These are phyloP conservation scores for Syncephalastrum racemosum DNA, from an alignment of 371 early-diverging fungal species.

Conservation along the genomic window DNA sequence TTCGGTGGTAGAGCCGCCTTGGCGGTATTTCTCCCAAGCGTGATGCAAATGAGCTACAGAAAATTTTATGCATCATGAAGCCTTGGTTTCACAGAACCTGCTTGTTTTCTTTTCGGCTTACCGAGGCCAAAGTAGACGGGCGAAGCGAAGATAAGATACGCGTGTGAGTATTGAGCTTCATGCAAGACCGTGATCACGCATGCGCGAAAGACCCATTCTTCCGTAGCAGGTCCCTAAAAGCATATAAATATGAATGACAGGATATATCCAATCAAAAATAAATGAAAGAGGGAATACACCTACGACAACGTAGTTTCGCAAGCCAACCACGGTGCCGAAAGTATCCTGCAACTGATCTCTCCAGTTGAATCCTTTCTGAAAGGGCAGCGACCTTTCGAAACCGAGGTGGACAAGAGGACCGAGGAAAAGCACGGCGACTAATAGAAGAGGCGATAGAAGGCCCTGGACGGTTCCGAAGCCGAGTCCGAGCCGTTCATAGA, in stretches of 20 bases:
- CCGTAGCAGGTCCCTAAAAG: slow-evolving; percentile 60
- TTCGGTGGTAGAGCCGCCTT: slow-evolving; percentile 26
- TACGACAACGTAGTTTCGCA: slow-evolving; percentile 50
- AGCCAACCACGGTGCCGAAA: slow-evolving; percentile 27
- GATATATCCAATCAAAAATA: neutral
- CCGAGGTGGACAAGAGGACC: slow-evolving; percentile 49
- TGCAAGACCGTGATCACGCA: slow-evolving; percentile 57
- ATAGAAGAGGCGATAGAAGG: slow-evolving; percentile 20
- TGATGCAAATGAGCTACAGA: slow-evolving; percentile 62
- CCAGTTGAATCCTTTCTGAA: slow-evolving; percentile 33
- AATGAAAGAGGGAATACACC: slow-evolving; percentile 5
- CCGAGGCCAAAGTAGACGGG: slow-evolving; percentile 72
- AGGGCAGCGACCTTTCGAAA: slow-evolving; percentile 37
- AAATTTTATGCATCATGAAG: neutral
- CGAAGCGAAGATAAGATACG: slow-evolving; percentile 44
- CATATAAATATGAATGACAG: neutral
- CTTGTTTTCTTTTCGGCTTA: slow-evolving; percentile 21
- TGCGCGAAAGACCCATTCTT: slow-evolving; percentile 69
- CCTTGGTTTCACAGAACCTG: neutral
- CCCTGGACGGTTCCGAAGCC: neutral
- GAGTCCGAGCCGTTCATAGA: neutral
- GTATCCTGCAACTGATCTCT: slow-evolving; percentile 17
- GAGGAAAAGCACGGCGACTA: slow-evolving; percentile 42
- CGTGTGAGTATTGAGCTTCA: slow-evolving; percentile 35
- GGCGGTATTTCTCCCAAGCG: slow-evolving; percentile 49